Evolutionary conservation across 2,329 filamentous ascomycete species (phyloP).

Genomic region (Hymenoscyphus fraxineus): DNA sequence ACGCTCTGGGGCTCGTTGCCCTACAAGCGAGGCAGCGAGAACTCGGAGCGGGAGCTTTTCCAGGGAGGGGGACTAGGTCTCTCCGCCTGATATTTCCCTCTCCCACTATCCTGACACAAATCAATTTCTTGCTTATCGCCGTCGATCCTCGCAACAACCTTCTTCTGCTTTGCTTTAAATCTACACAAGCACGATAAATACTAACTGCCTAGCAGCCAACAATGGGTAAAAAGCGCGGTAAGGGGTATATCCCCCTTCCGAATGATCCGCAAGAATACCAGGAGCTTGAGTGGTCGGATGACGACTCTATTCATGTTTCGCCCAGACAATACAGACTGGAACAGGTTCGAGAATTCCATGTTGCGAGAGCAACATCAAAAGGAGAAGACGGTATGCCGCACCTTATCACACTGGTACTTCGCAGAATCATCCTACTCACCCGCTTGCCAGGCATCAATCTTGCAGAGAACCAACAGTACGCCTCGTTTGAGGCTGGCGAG

Average conservation of each 20-base stretch:
- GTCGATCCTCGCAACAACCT: neutral
- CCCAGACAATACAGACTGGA: no score
- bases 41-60: neutral
- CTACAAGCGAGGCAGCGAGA: neutral
- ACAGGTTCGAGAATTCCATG: no score
- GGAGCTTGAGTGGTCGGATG: no score
- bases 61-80: neutral
- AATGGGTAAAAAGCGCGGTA: no score
- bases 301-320: no score
- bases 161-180: neutral
- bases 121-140: neutral
- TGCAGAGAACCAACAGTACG: neutral
- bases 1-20: neutral
- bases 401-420: neutral
- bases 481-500: slow-evolving; percentile 25
- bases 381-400: neutral
- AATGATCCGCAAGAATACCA: no score
- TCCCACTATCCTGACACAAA: neutral
- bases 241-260: no score
- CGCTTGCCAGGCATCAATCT: neutral
- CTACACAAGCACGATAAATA: no score
- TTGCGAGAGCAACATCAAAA: no score
- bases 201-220: no score
- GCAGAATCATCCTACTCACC: neutral
- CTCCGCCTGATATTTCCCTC: neutral